phyloP scores from a whole-genome alignment of 2,329 filamentous ascomycete species.

The Endocalyx cinctus region DNA sequence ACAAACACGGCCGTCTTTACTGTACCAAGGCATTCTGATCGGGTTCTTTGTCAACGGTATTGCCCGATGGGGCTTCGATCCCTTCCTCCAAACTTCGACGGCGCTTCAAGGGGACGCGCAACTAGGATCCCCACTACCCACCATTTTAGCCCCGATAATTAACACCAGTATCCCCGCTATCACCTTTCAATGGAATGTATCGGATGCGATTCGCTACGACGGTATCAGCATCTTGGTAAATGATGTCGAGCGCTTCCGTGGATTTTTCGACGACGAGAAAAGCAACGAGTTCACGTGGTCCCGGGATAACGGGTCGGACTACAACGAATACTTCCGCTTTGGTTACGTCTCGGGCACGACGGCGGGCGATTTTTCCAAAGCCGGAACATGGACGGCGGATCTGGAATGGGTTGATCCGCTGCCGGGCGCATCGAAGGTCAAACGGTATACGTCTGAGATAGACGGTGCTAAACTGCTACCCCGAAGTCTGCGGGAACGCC shows the following conservation, averaged over 20 bases:
- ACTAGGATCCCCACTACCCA: conserved; percentile 57
- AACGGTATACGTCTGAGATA: no score
- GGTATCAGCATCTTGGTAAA: conserved; percentile 79
- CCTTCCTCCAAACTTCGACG: conserved; percentile 76
- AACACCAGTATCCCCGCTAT: conserved; percentile 57
- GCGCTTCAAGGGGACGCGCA: conserved; percentile 67
- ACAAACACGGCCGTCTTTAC: conserved; percentile 76
- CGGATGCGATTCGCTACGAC: conserved; percentile 54
- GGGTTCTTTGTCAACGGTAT: conserved; percentile 93
- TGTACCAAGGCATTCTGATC: conserved; percentile 86
- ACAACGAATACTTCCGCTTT: conserved; percentile 74
- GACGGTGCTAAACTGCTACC: no score
- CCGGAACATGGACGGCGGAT: conserved; percentile 62
- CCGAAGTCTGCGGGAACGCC: no score
- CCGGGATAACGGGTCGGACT: conserved; percentile 37
- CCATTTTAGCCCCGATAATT: conserved; percentile 43
- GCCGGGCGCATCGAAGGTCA: conserved; percentile 51
- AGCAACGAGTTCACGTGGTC: conserved; percentile 55
- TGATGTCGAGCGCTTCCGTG: conserved; percentile 76
- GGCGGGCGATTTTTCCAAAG: conserved; percentile 69
- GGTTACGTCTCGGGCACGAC: conserved; percentile 63
- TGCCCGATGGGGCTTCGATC: conserved; percentile 89
- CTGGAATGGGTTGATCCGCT: conserved; percentile 64
- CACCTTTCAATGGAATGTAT: conserved; percentile 51
- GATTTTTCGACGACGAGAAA: conserved; percentile 59